phyloP scores from a whole-genome alignment of 345 rosid species.

The Cochlearia excelsa region DNA sequence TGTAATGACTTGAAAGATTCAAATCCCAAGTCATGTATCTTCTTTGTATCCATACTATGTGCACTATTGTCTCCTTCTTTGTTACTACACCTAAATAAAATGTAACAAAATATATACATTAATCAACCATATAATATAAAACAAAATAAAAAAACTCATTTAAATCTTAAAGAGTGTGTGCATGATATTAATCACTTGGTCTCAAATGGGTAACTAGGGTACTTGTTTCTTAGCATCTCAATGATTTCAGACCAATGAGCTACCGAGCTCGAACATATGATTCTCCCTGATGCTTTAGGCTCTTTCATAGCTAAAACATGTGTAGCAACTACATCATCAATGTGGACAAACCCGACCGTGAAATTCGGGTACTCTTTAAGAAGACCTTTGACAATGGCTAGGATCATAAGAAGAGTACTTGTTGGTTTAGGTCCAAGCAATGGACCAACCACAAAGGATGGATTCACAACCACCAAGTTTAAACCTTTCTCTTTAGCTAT shows the following conservation, averaged over 20 bases:
- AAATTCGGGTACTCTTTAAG: conserved; percentile 68
- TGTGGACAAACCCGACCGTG: conserved; percentile 75
- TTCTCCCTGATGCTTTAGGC: conserved; percentile 61
- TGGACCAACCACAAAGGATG: conserved; percentile 84
- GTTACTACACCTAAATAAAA: conserved; percentile 47
- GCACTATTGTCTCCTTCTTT: conserved; percentile 59
- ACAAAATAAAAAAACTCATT: not conserved
- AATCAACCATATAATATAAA: conserved; percentile 1
- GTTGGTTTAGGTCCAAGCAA: conserved; percentile 79
- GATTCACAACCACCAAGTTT: conserved; percentile 76
- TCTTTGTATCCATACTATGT: conserved; percentile 78
- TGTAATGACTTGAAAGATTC: conserved; percentile 53
- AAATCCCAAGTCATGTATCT: conserved; percentile 58
- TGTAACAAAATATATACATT: not conserved
- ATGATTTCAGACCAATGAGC: conserved; percentile 77
- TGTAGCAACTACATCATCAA: conserved; percentile 71
- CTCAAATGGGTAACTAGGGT: conserved; percentile 45
- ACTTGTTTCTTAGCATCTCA: conserved; percentile 61
- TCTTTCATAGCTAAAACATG: conserved; percentile 81
- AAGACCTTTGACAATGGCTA: conserved; percentile 57
- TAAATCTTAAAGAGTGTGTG: not conserved
- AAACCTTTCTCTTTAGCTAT: conserved; percentile 63
- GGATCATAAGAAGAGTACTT: conserved; percentile 57
- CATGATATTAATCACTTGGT: conserved; percentile 16
- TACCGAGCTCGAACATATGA: conserved; percentile 68